Percentiles rank a stretch among this genome's conserved stretches.
Evolutionary conservation across 768 basidiomycete genomes (phyloP).

Genomic region (Boletus vermiculosoides): DNA sequence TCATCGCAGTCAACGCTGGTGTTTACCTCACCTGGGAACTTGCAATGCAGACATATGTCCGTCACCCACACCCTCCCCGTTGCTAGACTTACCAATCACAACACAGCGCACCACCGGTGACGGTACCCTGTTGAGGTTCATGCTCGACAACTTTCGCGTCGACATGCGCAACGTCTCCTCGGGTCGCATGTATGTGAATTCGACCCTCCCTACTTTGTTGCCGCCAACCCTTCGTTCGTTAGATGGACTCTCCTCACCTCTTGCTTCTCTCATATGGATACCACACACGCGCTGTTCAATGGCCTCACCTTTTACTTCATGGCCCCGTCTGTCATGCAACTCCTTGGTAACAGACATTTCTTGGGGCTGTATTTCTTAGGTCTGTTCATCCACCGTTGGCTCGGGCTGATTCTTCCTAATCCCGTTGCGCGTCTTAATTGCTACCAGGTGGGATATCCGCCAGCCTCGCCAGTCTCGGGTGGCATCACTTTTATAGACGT

Average conservation of each 20-base stretch:
- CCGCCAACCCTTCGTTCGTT: not conserved
- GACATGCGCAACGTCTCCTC: slow-evolving; percentile 57
- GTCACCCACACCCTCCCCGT: slow-evolving; percentile 27
- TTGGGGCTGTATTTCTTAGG: slow-evolving; percentile 73
- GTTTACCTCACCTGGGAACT: slow-evolving; percentile 61
- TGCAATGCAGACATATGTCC: slow-evolving; percentile 33
- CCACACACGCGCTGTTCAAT: slow-evolving; percentile 70
- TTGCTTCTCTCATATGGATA: slow-evolving; percentile 65
- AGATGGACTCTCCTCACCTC: slow-evolving; percentile 78
- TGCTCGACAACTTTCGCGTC: slow-evolving; percentile 63
- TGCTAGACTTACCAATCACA: not conserved
- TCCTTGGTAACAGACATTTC: slow-evolving; percentile 68
- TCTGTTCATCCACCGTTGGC: slow-evolving; percentile 27
- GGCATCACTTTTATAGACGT: slow-evolving; percentile 39
- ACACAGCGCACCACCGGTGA: slow-evolving; percentile 40
- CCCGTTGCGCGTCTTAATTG: not conserved
- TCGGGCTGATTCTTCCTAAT: not conserved
- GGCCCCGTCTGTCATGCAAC: slow-evolving; percentile 58
- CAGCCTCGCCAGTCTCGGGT: slow-evolving; percentile 47
- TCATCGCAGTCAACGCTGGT: slow-evolving; percentile 60
- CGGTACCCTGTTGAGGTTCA: slow-evolving; percentile 41
- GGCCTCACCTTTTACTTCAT: slow-evolving; percentile 78
- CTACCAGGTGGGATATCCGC: slow-evolving; percentile 59
- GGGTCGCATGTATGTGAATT: slow-evolving; percentile 60
- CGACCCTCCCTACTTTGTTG: not conserved